These are phyloP conservation scores for Ploettnerulaceae sp. DNA, from an alignment of 2,329 filamentous ascomycete species.

Conservation along the genomic window DNA sequence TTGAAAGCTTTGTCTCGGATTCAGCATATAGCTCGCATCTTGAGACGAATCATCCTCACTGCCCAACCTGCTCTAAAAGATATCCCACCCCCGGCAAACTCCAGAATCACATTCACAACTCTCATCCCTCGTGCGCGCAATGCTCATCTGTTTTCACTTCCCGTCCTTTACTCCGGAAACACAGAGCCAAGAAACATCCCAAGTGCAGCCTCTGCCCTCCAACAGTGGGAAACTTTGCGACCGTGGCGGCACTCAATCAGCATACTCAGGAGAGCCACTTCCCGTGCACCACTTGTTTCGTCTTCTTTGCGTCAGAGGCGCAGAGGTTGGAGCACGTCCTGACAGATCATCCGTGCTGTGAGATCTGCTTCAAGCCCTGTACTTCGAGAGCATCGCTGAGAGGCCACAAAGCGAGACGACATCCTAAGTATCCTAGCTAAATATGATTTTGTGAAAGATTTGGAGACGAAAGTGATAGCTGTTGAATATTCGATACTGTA, in stretches of 20 bases:
- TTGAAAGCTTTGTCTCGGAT: background rate
- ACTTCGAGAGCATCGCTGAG: background rate
- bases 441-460: no score
- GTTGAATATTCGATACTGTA: no score
- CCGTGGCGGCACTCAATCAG: conserved; percentile 1
- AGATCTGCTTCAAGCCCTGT: conserved; percentile 1
- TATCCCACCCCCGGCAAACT: background rate
- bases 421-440: background rate
- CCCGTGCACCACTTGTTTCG: conserved; percentile 2
- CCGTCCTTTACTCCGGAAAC: background rate
- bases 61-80: background rate
- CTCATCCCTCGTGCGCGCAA: conserved; percentile 1
- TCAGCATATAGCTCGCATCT: background rate
- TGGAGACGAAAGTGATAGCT: no score
- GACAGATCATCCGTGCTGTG: conserved; percentile 3
- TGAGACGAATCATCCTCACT: background rate
- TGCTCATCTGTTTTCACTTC: background rate
- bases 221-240: background rate
- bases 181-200: background rate
- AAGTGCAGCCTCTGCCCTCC: conserved; percentile 3
- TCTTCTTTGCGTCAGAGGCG: conserved; percentile 6
- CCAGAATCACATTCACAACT: background rate
- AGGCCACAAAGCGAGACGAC: conserved; percentile 2
- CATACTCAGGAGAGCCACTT: conserved; percentile 2
- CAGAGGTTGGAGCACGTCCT: background rate